These are phyloP conservation scores for Rhododendron williamsianum DNA, from an alignment of 148 eudicot species.

Conservation along the genomic window DNA sequence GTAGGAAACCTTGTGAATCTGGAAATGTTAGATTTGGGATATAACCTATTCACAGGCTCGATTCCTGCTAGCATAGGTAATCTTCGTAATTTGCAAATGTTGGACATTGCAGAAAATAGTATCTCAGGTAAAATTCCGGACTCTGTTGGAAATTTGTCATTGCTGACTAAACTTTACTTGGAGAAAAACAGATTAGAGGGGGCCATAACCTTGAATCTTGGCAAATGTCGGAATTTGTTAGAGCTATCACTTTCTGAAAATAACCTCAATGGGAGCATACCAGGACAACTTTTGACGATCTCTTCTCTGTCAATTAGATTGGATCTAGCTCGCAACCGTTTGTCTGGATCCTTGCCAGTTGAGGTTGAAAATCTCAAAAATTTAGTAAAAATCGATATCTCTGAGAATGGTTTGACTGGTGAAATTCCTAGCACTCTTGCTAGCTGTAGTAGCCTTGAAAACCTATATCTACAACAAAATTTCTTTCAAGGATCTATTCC, in stretches of 20 bases:
- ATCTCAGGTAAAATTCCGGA: too few species aligned
- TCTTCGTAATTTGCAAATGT: too few species aligned
- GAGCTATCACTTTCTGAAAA: not conserved
- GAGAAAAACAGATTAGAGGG: too few species aligned
- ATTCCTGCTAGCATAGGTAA: too few species aligned
- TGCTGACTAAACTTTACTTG: too few species aligned
- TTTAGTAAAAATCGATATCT: not conserved
- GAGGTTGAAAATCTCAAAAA: not conserved
- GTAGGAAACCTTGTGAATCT: too few species aligned
- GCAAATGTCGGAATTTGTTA: not conserved
- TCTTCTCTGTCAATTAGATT: not conserved
- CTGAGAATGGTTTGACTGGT: not conserved
- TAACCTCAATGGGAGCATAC: constrained; percentile 14
- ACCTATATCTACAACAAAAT: not conserved
- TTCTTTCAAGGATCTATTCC: constrained; percentile 6
- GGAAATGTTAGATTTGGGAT: not conserved
- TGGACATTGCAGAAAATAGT: accelerated
- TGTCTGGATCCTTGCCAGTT: constrained; percentile 1
- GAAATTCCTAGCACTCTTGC: constrained; percentile 7
- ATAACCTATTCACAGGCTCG: too few species aligned
- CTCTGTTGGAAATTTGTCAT: too few species aligned
- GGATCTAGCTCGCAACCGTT: not conserved
- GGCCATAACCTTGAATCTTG: not conserved
- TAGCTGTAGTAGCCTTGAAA: not conserved
- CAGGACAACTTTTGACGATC: not conserved